Conservation (phyloP, 345 rosid species). For the Pistacia atlantica region DNA sequence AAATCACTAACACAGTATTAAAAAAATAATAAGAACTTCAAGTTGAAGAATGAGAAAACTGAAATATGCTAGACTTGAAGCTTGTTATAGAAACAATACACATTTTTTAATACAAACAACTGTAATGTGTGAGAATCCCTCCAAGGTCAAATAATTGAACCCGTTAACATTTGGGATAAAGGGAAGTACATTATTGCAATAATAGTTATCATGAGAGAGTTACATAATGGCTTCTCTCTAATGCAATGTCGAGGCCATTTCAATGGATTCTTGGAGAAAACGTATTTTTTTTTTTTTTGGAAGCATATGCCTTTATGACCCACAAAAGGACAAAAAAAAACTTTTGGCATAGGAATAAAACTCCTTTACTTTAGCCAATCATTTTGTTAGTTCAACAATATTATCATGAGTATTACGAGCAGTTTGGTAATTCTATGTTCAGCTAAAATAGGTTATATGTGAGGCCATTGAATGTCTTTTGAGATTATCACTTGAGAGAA, state of each 20-base stretch:
- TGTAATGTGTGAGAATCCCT: not conserved
- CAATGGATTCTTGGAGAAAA: not conserved
- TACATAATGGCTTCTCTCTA: not conserved
- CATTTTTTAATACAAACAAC: not conserved
- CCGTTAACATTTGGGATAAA: not conserved
- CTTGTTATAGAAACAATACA: not conserved
- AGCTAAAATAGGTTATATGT: no score
- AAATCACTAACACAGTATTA: not conserved
- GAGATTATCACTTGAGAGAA: no score
- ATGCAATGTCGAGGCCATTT: no score
- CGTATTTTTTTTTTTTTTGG: not conserved
- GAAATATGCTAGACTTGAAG: not conserved
- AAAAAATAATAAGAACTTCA: no score
- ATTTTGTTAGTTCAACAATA: no score
- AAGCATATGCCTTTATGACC: no score
- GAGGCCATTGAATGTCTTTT: no score
- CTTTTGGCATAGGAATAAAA: no score
- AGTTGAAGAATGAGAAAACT: not conserved
- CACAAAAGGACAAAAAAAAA: no score
- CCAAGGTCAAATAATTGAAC: not conserved
- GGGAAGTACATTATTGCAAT: not conserved
- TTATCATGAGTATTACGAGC: no score
- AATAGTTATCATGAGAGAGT: not conserved
- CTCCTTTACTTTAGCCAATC: no score
- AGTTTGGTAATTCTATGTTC: no score